Base-by-base conservation (phyloP, 2,329 filamentous ascomycete species). In the Colletotrichum godetiae region DNA sequence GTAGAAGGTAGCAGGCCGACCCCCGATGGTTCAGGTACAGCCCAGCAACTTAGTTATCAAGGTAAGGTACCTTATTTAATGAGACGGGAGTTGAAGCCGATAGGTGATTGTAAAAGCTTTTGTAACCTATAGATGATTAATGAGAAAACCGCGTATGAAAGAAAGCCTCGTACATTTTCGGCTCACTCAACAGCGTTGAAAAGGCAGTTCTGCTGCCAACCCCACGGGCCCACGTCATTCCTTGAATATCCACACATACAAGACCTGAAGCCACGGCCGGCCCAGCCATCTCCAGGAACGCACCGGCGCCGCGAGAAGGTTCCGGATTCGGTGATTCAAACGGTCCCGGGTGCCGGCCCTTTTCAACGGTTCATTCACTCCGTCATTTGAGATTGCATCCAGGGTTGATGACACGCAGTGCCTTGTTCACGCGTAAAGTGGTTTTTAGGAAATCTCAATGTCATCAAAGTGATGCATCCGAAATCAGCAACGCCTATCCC, bases 161-260 rank as follows among this genome's bases (percentile, higher is more conserved):
- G 19, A 69, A 73, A 6, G 33, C 2, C 22, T 73, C 58, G 13
- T 72, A 62, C 53, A 53, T 29, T 65, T 22, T 64, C 67, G 68
- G 65, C 29, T 24, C 52, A 52, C 53, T 72, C 61, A 11, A 56
- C 58, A 6, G 42, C 42, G 33, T 68, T 67, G 31, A 73, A 53
- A 5, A 73, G 33, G 19, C 57, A 29, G 19, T 12, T n/a, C 33
- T 64, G 42, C 42, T 49, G 22, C 42, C 42, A 61, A 65, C 71
- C 67, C 70, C 71, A 73, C 71, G 71, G 61, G 67, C 67, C 70
- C 71, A 73, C 71, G 71, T 73, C 71, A 73, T 73, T 58, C 67
- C 1, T 4, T 12, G 5, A 24, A 10, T 42, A 24, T 60, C 70
- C 59, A 73, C 55, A 55, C 42, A 22, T 19, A 19, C 42, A n/a